Conservation (phyloP, 208 protist species). For the Spironucleus salmonicida region DNA sequence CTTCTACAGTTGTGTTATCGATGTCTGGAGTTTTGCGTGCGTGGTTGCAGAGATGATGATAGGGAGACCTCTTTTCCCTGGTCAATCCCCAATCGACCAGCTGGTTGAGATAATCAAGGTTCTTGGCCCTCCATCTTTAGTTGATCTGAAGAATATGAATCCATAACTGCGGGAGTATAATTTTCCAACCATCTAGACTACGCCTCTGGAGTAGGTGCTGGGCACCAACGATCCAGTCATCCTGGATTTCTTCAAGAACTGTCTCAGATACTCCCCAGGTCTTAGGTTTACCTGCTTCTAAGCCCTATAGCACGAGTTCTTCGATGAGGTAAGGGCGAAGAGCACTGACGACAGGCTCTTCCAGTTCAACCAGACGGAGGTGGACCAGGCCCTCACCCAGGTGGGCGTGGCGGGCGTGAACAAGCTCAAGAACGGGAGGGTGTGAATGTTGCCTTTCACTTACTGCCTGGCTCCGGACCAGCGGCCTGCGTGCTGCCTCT, state of each 20-base stretch:
- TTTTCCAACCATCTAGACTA: conserved; percentile 75
- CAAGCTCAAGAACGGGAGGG: too few species aligned
- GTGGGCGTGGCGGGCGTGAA: too few species aligned
- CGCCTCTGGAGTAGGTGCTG: conserved; percentile 68
- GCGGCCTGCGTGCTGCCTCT: too few species aligned
- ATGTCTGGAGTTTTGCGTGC: conserved; percentile 51
- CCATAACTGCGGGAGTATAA: conserved; percentile 56
- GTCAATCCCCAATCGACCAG: conserved; percentile 43
- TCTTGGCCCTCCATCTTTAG: conserved; percentile 45
- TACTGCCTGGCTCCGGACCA: too few species aligned
- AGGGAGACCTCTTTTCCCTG: conserved; percentile 44
- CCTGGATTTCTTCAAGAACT: conserved; percentile 23
- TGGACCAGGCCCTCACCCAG: too few species aligned
- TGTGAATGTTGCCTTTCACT: too few species aligned
- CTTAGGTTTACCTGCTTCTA: conserved; percentile 13
- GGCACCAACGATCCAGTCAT: not conserved
- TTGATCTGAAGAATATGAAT: conserved; percentile 74
- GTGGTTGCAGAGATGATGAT: conserved; percentile 49
- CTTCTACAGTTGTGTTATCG: conserved; percentile 44
- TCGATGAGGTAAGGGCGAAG: conserved; percentile 19
- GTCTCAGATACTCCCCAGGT: conserved; percentile 30
- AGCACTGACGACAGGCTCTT: not conserved
- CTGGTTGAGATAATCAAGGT: conserved; percentile 47
- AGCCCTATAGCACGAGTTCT: conserved; percentile 21
- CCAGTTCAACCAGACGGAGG: not conserved